These are phyloP conservation scores for Spiraea crenata DNA, from an alignment of 331 rosid genomes.

Conservation along the genomic window DNA sequence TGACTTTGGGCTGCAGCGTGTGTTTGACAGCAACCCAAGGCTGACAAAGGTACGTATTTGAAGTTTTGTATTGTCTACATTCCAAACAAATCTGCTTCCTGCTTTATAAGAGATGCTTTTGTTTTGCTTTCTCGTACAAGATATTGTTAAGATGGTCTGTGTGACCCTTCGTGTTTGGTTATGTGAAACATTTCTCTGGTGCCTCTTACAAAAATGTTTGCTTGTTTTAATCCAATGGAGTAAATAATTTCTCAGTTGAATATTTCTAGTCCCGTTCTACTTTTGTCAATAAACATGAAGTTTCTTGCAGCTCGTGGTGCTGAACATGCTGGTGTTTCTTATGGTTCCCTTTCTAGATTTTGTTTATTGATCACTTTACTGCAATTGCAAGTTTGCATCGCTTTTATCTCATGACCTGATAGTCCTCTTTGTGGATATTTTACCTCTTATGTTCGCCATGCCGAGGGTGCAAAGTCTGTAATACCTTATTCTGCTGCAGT, in stretches of 20 bases:
- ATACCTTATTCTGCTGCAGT: conserved; percentile 2
- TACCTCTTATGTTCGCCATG: conserved; percentile 4
- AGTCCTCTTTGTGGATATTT: not conserved
- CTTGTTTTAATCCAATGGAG: not conserved
- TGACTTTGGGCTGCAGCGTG: conserved; percentile 47
- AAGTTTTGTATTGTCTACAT: conserved; percentile 7
- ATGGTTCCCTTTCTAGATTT: not conserved
- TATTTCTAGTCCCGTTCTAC: not conserved
- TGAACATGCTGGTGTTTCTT: conserved; percentile 3
- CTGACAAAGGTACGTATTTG: conserved; percentile 51
- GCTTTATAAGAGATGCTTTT: not conserved
- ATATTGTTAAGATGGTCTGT: not conserved
- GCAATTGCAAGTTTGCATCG: not conserved
- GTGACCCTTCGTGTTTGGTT: not conserved
- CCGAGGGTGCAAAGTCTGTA: not conserved
- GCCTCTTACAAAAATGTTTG: not conserved
- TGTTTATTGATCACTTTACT: not conserved
- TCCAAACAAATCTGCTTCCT: not conserved
- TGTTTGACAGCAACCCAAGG: conserved; percentile 51
- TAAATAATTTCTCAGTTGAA: not conserved
- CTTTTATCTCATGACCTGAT: not conserved
- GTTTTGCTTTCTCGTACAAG: conserved; percentile 4
- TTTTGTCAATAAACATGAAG: not conserved
- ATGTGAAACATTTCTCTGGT: not conserved
- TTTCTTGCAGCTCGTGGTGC: conserved; percentile 14